Evolutionary conservation across 495 filamentous ascomycete species (phyloP).

Genomic region (Hamigera avellanea): DNA sequence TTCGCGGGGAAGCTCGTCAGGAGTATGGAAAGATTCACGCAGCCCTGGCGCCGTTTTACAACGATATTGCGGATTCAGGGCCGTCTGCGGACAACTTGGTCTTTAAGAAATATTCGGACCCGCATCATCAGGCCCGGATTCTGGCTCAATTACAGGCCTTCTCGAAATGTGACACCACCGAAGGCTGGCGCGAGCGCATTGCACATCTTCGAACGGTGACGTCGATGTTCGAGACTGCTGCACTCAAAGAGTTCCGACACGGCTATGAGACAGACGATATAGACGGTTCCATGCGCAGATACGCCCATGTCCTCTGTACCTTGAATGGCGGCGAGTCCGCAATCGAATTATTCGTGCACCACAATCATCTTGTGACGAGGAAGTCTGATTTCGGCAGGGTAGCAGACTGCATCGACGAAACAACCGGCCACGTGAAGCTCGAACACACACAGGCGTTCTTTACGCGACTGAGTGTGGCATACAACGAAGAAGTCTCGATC

Average conservation of each 20-base stretch:
- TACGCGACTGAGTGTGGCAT: conserved; percentile 51
- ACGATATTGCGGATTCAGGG: conserved; percentile 60
- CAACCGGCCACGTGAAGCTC: conserved; percentile 46
- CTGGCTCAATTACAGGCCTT: conserved; percentile 69
- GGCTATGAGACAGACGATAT: conserved; percentile 85
- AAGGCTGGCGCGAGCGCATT: conserved; percentile 59
- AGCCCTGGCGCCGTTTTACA: conserved; percentile 78
- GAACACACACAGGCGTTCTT: conserved; percentile 78
- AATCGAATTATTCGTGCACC: conserved; percentile 76
- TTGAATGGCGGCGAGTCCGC: conserved; percentile 74
- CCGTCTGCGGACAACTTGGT: conserved; percentile 72
- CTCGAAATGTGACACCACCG: conserved; percentile 63
- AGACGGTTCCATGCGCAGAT: conserved; percentile 76
- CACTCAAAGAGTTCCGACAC: conserved; percentile 81
- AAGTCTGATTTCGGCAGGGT: conserved; percentile 63
- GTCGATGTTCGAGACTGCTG: conserved; percentile 80
- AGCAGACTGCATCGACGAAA: conserved; percentile 69
- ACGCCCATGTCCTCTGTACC: conserved; percentile 70
- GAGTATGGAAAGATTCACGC: conserved; percentile 89
- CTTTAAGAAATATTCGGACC: conserved; percentile 77
- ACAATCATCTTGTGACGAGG: conserved; percentile 69
- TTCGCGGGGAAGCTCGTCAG: conserved; percentile 73
- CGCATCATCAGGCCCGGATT: conserved; percentile 80
- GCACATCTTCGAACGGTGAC: conserved; percentile 63
- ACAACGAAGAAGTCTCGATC: conserved; percentile 75